A percentile compares a stretch with the other conserved stretches of the same genome.
Conservation (phyloP, 495 filamentous ascomycete species). For the Penicillium lividum region DNA sequence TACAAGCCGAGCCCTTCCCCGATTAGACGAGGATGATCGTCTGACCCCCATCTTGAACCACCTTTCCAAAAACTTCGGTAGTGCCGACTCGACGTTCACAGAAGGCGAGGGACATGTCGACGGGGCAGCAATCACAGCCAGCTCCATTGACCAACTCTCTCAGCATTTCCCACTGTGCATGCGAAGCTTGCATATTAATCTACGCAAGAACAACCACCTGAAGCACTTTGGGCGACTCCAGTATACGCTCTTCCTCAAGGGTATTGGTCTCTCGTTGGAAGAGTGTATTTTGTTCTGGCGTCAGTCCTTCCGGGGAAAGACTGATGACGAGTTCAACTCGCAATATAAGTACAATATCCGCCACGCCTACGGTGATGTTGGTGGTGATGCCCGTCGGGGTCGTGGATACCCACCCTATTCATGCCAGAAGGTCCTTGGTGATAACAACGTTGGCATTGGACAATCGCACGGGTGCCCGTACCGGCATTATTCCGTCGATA, state of each 20-base stretch:
- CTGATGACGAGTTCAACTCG: conserved; percentile 91
- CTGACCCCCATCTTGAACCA: conserved; percentile 92
- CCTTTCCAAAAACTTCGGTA: conserved; percentile 86
- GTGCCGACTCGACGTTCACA: conserved; percentile 79
- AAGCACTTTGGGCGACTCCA: conserved; percentile 94
- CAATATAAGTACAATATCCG: conserved; percentile 97
- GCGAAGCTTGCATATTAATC: conserved; percentile 79
- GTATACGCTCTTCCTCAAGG: conserved; percentile 97
- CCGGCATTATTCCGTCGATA: conserved; percentile 85
- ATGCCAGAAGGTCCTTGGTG: conserved; percentile 91
- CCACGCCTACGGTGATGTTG: conserved; percentile 91
- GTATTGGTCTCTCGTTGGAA: conserved; percentile 86
- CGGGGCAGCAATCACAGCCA: conserved; percentile 74
- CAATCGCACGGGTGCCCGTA: conserved; percentile 96
- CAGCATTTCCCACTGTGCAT: conserved; percentile 94
- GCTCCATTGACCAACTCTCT: conserved; percentile 77
- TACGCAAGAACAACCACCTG: conserved; percentile 82
- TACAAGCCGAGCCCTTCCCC: conserved; percentile 84
- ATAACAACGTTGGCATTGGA: conserved; percentile 78
- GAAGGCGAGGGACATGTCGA: conserved; percentile 56
- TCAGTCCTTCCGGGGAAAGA: conserved; percentile 73
- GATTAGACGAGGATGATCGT: conserved; percentile 95
- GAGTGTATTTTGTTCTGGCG: conserved; percentile 97
- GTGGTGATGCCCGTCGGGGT: conserved; percentile 82
- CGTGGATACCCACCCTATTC: conserved; percentile 86